Evolutionary conservation across 2,329 filamentous ascomycete species (phyloP), one percentile per base, ranked within the genome.

Genomic region (Podosphaera aphanis): DNA sequence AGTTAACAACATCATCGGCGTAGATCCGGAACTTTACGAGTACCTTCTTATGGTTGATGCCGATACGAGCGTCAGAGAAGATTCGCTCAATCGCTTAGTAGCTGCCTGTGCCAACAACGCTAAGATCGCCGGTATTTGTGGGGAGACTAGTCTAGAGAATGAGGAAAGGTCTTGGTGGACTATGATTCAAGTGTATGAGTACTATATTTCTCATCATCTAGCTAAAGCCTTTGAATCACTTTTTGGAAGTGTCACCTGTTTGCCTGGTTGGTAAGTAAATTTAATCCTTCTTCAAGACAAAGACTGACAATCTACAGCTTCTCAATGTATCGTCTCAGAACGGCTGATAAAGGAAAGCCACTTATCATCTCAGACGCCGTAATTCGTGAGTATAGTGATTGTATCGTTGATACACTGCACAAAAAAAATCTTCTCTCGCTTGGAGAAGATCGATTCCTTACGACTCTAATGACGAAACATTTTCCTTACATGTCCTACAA

Each of bases 111-210:
- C 83, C 53, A 86, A 94, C 57, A 84, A 98, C 60, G 79, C 84
- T 27, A 93, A 92, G 66, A 93, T 98, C 65, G 85, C 83, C 20
- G 90, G 88, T 64, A 94, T 95, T 50, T 98, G 90, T 61, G 90
- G 90, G 59, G 90, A 98, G 62, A 98, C 90, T 1, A 90, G 79
- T 62, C 69, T 98, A 57, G 83, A 94, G 60, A 98, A 98, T 57
- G 88, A 94, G 61, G 84, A 94, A 56, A 73, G 79, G 53, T 86
- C 79, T 56, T 95, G 86, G 85, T 93, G 84, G 83, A 98, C 90
- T 11, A 98, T 98, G 90, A 98, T 98, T 57, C 90, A 98, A 62
- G 90, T 98, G 52, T 98, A 98, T 65, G 90, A 98, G 62, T 98
- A 98, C 68, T 98, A 86, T 62, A 98, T 98, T 59, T 95, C 90